Evolutionary conservation across 257 asterid species (phyloP), one percentile per base, ranked within the genome.

Genomic region (Prunella vulgaris): DNA sequence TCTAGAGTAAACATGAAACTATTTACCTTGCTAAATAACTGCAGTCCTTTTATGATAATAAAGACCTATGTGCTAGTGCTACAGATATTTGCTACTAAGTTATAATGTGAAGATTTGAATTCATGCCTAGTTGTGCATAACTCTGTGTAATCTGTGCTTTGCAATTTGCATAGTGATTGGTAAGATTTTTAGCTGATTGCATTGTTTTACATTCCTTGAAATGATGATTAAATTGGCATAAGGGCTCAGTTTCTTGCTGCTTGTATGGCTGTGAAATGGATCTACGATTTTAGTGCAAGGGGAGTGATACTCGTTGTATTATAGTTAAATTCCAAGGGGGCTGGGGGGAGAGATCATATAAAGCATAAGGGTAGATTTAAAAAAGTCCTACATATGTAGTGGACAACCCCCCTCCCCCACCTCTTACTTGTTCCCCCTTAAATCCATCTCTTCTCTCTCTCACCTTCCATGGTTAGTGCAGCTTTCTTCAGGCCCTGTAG

Each of bases 401-500:
- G n/a, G n/a, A n/a, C n/a, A n/a, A n/a, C n/a, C n/a, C n/a, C n/a
- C n/a, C n/a, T n/a, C n/a, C n/a, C n/a, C n/a, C n/a, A n/a, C n/a
- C n/a, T n/a, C n/a, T n/a, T n/a, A n/a, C n/a, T n/a, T n/a, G n/a
- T n/a, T n/a, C n/a, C n/a, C n/a, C n/a, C n/a, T n/a, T n/a, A n/a
- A n/a, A n/a, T n/a, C n/a, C n/a, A n/a, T n/a, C n/a, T n/a, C n/a
- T n/a, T 30, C 30, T 8, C 18, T 33, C 61, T 30, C 54, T 38
- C 24, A 20, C 22, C 57, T 52, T 60, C 49, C 53, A 5, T 4
- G 5, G 21, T 60, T 67, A 27, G 73, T 64, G 8, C 52, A 38
- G 71, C 60, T 63, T 73, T 69, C 56, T 15, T 58, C 73, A 48
- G 66, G 66, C 64, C 66, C 79, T 71, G 49, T 22, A 68, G 48